These are phyloP conservation scores for Saccharomyces hybrid DNA, from an alignment of 1,139 yeast genomes.

Conservation along the genomic window DNA sequence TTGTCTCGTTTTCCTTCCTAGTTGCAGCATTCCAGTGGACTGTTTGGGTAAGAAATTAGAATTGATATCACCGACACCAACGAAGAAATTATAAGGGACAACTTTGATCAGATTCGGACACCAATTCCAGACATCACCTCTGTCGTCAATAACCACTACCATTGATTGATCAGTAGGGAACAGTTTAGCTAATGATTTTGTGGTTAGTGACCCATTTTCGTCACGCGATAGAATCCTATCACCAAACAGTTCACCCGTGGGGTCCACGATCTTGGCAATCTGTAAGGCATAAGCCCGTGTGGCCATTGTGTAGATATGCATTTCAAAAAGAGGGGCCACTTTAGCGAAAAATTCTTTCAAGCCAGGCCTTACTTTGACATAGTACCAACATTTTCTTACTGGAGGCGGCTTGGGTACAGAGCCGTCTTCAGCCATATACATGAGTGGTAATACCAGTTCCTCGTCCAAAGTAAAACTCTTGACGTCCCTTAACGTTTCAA, in stretches of 20 bases:
- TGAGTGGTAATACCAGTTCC: conserved; percentile 52
- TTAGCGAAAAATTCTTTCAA: conserved; percentile 58
- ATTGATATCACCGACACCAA: conserved; percentile 95
- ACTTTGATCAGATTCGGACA: conserved; percentile 84
- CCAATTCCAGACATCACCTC: conserved; percentile 99
- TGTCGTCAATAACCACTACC: conserved; percentile 94
- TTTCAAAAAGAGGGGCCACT: conserved; percentile 62
- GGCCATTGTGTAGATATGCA: conserved; percentile 99
- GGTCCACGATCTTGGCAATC: conserved; percentile 87
- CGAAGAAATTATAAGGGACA: conserved; percentile 90
- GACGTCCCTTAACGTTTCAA: conserved; percentile 77
- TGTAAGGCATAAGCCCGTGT: conserved; percentile 88
- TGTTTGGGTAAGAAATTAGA: conserved; percentile 85
- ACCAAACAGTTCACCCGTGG: conserved; percentile 77
- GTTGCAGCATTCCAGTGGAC: conserved; percentile 57
- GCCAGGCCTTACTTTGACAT: conserved; percentile 89
- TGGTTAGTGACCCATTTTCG: conserved; percentile 89
- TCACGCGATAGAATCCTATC: conserved; percentile 88
- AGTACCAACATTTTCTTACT: conserved; percentile 65
- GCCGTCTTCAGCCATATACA: conserved; percentile 45
- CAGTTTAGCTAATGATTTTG: conserved; percentile 74
- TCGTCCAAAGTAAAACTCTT: conserved; percentile 70
- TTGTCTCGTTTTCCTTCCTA: conserved; percentile 37
- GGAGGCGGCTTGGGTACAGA: conserved; percentile 31
- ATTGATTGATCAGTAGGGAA: conserved; percentile 94